Percentiles rank a stretch among this genome's conserved stretches.
These are phyloP conservation scores for Fibroporia radiculosa DNA, from an alignment of 768 basidiomycete species.

Conservation along the genomic window DNA sequence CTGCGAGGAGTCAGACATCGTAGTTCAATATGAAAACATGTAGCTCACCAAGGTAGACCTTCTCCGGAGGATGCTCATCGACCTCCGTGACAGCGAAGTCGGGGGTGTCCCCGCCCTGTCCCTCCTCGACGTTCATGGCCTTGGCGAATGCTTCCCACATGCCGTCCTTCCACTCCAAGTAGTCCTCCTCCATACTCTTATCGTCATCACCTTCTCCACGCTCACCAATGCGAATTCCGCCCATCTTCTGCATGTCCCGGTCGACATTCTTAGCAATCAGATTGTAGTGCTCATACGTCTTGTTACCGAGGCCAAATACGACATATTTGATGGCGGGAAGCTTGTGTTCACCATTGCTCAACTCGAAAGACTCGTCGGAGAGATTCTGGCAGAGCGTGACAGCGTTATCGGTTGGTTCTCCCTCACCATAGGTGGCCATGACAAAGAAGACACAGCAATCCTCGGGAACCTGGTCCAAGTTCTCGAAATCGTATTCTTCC, in stretches of 20 bases:
- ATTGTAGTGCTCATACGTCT: conserved; percentile 96
- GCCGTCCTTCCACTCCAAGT: conserved; percentile 96
- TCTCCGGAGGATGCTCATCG: conserved; percentile 65
- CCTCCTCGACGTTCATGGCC: conserved; percentile 86
- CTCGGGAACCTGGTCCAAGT: conserved; percentile 84
- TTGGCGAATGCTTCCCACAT: conserved; percentile 93
- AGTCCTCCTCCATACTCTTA: conserved; percentile 99
- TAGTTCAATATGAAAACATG: conserved; percentile 15
- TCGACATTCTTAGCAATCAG: conserved; percentile 81
- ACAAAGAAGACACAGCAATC: conserved; percentile 89
- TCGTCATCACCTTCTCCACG: conserved; percentile 97
- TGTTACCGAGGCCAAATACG: conserved; percentile 88
- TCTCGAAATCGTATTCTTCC: conserved; percentile 98
- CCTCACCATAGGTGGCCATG: conserved; percentile 98
- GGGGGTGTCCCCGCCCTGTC: conserved; percentile 88
- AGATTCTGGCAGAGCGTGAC: conserved; percentile 91
- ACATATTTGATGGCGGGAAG: conserved; percentile 90
- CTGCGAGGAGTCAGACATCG: conserved; percentile 30
- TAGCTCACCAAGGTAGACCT: conserved; percentile 90
- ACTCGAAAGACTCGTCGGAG: conserved; percentile 80
- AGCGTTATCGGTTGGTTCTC: conserved; percentile 97
- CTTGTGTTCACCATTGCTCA: conserved; percentile 67
- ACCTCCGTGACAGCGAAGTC: conserved; percentile 92
- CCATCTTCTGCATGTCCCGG: conserved; percentile 62
- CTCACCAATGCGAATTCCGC: conserved; percentile 78